Base-by-base conservation (phyloP, 2,329 filamentous ascomycete species). In the Xylariaceae sp. region DNA sequence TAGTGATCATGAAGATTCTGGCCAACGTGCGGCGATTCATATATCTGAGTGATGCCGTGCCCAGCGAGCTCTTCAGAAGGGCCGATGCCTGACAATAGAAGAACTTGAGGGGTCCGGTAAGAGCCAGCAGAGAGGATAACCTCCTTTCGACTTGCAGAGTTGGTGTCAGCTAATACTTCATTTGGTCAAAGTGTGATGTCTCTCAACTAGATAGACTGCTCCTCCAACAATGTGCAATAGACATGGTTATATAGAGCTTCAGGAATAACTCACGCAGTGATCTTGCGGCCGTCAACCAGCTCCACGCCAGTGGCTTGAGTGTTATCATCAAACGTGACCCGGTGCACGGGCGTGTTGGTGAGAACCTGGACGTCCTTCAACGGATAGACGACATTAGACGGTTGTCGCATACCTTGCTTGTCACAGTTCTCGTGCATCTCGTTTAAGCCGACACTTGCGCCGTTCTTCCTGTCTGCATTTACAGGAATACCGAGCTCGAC, bases 241-340 rank as follows among this genome's bases (percentile, higher is more conserved):
- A 16, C 4, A 4, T 4, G 16, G 16, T 38, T 9, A 9, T 5
- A 38, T 3, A 38, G 34, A 16, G 13, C 16, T 14, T 38, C 16
- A 10, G 16, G 10, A 16, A 38, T 38, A 13, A 38, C 34, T 38
- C 34, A 38, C 34, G n/a, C 65, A 59, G 47, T 60, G 33, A 47
- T 50, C 18, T 55, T 66, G 59, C 47, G 68, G 52, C 18, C 66
- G 54, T 46, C 63, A n/a, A 2, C 61, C 3, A 69, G 65, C 46
- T 73, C 68, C 3, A 81, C 72, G 1, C 77, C 79, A 0, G 71
- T 64, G 2, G 72, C 74, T 49, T 63, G 73, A 58, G 33, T 50
- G 28, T 22, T 47, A 14, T 31, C 45, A 9, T 49, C 44, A 18
- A 59, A 60, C 19, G 34, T 56, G 36, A 62, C 45, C 42, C 49